phyloP scores from a whole-genome alignment of 192 early-diverging fungal genomes.

The Diversispora epigaea region DNA sequence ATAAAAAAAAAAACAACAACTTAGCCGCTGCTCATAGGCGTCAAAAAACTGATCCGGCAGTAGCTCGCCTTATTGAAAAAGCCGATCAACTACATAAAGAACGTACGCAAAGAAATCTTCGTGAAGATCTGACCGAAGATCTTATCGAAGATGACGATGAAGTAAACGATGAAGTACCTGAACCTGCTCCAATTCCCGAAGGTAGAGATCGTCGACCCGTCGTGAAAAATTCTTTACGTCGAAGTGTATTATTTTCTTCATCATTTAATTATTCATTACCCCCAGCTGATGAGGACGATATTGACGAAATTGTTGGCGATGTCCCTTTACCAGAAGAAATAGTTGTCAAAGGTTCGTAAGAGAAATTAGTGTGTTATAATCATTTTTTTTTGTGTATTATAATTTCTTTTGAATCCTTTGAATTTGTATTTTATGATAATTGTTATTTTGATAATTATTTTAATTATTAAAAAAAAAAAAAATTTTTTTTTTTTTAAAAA shows the following conservation, averaged over 20 bases:
- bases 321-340: slow-evolving; percentile 26
- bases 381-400: too few relatives aligned
- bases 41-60: slow-evolving; percentile 32
- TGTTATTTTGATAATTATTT: neutral
- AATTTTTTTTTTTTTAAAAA: neutral
- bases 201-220: neutral
- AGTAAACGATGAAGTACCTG: neutral
- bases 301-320: slow-evolving; percentile 23
- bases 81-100: slow-evolving; percentile 33
- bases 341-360: slow-evolving; percentile 26
- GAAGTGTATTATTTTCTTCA: slow-evolving; percentile 7
- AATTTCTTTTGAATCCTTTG: too few relatives aligned
- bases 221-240: slow-evolving; percentile 14
- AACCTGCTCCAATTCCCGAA: neutral
- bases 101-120: slow-evolving; percentile 25
- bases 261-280: slow-evolving; percentile 5
- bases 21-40: slow-evolving; percentile 32
- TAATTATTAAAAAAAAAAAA: neutral
- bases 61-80: slow-evolving; percentile 30
- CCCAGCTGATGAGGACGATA: slow-evolving; percentile 20
- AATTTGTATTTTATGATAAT: too few relatives aligned
- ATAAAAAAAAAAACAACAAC: slow-evolving; percentile 5
- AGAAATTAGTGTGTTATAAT: neutral
- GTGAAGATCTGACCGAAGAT: neutral
- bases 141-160: neutral